These are phyloP conservation scores for Malus asiatica DNA, from an alignment of 306 rosid species.

Conservation along the genomic window DNA sequence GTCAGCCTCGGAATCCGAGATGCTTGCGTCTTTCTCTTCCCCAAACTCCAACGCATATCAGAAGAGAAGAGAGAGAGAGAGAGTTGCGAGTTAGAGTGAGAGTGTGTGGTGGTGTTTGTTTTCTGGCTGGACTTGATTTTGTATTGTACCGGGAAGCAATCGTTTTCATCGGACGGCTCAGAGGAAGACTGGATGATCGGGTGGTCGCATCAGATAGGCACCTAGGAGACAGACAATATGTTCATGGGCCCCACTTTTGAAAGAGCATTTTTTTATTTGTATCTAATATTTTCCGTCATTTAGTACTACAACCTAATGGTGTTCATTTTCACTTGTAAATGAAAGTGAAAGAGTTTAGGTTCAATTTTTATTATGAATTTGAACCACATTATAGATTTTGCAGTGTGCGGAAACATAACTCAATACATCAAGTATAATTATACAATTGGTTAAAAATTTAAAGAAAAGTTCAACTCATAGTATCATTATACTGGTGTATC, in stretches of 20 bases:
- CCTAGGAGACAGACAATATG: background rate
- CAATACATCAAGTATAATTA: too few relatives aligned
- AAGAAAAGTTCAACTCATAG: too few relatives aligned
- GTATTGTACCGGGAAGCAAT: background rate
- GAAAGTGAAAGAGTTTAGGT: too few relatives aligned
- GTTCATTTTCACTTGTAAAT: accelerated
- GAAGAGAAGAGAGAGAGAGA: constrained; percentile 21
- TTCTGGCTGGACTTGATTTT: constrained; percentile 4
- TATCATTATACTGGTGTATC: too few relatives aligned
- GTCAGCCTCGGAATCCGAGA: constrained; percentile 26
- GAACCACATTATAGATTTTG: too few relatives aligned
- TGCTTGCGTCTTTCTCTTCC: constrained; percentile 5
- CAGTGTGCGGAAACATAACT: accelerated
- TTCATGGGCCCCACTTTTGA: background rate
- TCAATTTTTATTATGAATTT: too few relatives aligned
- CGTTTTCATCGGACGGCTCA: background rate
- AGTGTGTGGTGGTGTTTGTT: background rate
- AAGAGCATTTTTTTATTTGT: too few relatives aligned
- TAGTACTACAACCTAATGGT: accelerated
- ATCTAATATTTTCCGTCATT: background rate
- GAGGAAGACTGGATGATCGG: background rate
- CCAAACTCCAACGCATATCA: constrained; percentile 29
- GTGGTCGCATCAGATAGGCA: background rate
- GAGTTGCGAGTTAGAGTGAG: background rate
- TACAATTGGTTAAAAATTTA: too few relatives aligned